A percentile compares a stretch with the other conserved stretches of the same genome.
Conservation (phyloP, 371 early-diverging fungal species). For the Syncephalastrum monosporum region DNA sequence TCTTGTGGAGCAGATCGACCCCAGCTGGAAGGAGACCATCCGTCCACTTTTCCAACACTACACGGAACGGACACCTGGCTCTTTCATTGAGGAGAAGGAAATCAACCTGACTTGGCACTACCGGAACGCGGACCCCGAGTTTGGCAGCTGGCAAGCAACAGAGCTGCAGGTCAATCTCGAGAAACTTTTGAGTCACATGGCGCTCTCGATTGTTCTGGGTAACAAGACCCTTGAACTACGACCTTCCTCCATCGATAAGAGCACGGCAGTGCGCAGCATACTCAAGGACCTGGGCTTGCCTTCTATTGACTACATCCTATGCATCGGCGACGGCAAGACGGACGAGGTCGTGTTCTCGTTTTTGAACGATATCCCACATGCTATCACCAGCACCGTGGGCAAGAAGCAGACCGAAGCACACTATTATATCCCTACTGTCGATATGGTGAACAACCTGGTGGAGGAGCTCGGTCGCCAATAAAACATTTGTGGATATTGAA, state of each 20-base stretch:
- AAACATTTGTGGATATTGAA: not conserved
- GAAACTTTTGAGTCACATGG: constrained; percentile 88
- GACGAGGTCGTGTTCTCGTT: constrained; percentile 88
- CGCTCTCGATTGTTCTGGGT: constrained; percentile 90
- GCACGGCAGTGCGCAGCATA: constrained; percentile 85
- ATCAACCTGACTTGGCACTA: constrained; percentile 93
- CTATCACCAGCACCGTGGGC: constrained; percentile 90
- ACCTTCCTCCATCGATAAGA: constrained; percentile 89
- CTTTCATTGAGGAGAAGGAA: constrained; percentile 92
- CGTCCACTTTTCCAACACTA: constrained; percentile 92
- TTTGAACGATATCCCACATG: constrained; percentile 63
- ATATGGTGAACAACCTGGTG: constrained; percentile 61
- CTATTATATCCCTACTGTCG: constrained; percentile 75
- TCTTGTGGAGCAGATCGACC: constrained; percentile 85
- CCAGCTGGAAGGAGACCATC: constrained; percentile 90
- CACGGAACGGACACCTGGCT: constrained; percentile 92
- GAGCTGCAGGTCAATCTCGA: constrained; percentile 95
- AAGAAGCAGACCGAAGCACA: constrained; percentile 95
- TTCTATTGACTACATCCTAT: constrained; percentile 71
- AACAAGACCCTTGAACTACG: constrained; percentile 94
- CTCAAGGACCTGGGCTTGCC: constrained; percentile 67
- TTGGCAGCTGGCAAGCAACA: constrained; percentile 72
- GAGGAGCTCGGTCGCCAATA: constrained; percentile 42
- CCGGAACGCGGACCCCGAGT: constrained; percentile 85
- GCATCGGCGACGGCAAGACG: constrained; percentile 92